These are phyloP conservation scores for Hippophae gyantsensis DNA, from an alignment of 306 rosid genomes.

Conservation along the genomic window DNA sequence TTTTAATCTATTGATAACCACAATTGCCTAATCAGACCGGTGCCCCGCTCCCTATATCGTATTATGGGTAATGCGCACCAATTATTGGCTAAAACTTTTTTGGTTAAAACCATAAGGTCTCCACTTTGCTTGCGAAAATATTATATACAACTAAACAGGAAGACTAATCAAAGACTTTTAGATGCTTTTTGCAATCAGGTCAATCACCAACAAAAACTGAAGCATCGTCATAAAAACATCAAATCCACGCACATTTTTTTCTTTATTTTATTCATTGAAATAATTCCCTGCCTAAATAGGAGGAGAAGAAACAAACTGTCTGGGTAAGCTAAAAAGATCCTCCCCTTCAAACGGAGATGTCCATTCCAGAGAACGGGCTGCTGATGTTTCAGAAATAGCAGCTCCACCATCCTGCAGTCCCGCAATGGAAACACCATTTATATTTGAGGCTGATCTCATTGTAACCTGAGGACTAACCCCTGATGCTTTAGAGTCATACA, in stretches of 20 bases:
- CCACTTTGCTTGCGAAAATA: no score
- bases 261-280: conserved; percentile 43
- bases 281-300: conserved; percentile 50
- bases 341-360: conserved; percentile 93
- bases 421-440: conserved; percentile 37
- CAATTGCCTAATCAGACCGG: no score
- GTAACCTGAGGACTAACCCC: conserved; percentile 45
- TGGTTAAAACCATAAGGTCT: no score
- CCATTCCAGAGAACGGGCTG: conserved; percentile 72
- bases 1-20: no score
- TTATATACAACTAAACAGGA: no score
- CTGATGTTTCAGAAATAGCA: conserved; percentile 44
- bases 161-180: conserved; percentile 16
- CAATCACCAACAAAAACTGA: conserved; percentile 45
- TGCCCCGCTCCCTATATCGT: no score
- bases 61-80: no score
- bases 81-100: no score
- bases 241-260: conserved; percentile 48
- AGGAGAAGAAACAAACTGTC: conserved; percentile 97
- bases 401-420: conserved; percentile 71
- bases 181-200: conserved; percentile 31
- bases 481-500: conserved; percentile 52
- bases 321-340: conserved; percentile 86
- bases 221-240: conserved; percentile 41
- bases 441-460: conserved; percentile 47